Base-by-base conservation (phyloP, 305 asterid species). In the Lippia alba region DNA sequence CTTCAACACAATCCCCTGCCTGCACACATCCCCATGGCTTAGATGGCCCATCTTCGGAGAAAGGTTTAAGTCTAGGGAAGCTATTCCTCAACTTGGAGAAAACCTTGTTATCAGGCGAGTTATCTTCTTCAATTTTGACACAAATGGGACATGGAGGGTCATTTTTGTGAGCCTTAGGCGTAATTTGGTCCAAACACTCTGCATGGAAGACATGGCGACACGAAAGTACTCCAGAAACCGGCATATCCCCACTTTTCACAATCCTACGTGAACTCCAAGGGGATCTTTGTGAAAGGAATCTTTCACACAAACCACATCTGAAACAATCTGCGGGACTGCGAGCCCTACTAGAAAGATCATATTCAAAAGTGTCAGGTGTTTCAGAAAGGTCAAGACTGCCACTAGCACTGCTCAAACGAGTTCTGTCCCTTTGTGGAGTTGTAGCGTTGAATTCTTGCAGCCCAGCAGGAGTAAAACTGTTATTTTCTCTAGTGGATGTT, bases 181-280 rank as follows among this genome's bases (percentile, higher is more conserved):
- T 94, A 1, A 88, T 92, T 70, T 90, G 98, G 3, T 94, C 98
- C 84, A 94, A 73, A 79, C 99, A 94, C 76, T 94, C 99, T 0
- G 96, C 98, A 70, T 94, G 99, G 82, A 92, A 94, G 45, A 90
- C 96, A 48, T 94, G 99, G n/a, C 91, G 82, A 59, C 99, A 94
- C 10, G 96, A 89, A 44, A 94, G 98, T 71, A 94, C 92, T 67
- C 98, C 98, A 15, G 99, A 80, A 51, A 92, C 84, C 0, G 98
- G 99, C 98, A 92, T 90, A 66, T 94, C 99, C 33, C 96, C 96
- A 17, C 89, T 91, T 75, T 88, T 85, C 14, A 91, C 82, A 16
- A 91, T 91, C 59, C 97, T 83, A 34, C 92, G 86, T 1, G 97
- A 88, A 73, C 99, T 90, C 97, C 96, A 94, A 12, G 98, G 98